Evolutionary conservation across 306 rosid genomes (phyloP).

Genomic region (Leucaena leucocephala): DNA sequence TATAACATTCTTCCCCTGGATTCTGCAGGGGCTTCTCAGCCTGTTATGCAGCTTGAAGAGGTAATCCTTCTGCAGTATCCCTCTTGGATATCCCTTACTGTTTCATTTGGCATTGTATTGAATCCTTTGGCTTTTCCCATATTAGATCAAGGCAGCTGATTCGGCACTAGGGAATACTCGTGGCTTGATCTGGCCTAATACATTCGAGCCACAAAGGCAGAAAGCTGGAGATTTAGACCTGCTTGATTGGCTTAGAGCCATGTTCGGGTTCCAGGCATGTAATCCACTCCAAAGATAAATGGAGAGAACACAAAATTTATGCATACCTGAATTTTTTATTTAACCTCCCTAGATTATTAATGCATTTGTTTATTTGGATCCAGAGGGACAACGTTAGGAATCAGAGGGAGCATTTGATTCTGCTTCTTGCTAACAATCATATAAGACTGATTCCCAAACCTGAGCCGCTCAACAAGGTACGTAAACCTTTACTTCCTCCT

Average conservation of each 20-base stretch:
- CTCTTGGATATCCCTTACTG: constrained; percentile 13
- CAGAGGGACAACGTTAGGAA: constrained; percentile 96
- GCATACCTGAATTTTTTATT: neutral
- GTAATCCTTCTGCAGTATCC: constrained; percentile 43
- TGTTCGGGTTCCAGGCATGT: constrained; percentile 93
- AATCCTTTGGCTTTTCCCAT: constrained; percentile 29
- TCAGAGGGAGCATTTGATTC: constrained; percentile 93
- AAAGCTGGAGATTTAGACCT: constrained; percentile 81
- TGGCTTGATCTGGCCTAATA: constrained; percentile 84
- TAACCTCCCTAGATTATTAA: constrained; percentile 20
- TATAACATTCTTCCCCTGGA: constrained; percentile 95
- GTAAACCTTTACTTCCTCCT: constrained; percentile 24
- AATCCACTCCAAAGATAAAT: neutral
- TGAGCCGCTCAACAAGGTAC: constrained; percentile 92
- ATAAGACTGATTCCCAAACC: constrained; percentile 90
- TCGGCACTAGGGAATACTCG: constrained; percentile 78
- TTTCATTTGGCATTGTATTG: constrained; percentile 37
- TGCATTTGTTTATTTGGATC: constrained; percentile 40
- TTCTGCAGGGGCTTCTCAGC: constrained; percentile 95
- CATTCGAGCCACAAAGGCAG: constrained; percentile 82
- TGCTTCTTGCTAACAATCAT: constrained; percentile 87
- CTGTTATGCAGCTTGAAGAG: constrained; percentile 97
- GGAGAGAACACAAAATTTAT: constrained; percentile 10
- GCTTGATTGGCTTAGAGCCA: constrained; percentile 96
- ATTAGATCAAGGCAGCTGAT: constrained; percentile 90